These are phyloP conservation scores for Avena sativa DNA, from an alignment of 176 grass and related monocot genomes.

Conservation along the genomic window DNA sequence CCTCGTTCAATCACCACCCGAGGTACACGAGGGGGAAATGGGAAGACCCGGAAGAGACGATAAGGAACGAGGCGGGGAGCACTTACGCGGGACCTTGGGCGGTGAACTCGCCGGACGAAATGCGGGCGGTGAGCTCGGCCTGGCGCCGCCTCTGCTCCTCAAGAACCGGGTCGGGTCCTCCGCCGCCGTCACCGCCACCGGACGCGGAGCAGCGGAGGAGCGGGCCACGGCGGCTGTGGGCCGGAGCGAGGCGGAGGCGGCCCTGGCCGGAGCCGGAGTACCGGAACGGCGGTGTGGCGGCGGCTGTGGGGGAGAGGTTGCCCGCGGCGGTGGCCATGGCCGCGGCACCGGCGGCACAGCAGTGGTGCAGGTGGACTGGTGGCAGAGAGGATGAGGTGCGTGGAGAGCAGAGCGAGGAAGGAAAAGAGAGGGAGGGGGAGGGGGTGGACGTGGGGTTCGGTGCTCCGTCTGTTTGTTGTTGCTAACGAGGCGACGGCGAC, in stretches of 20 bases:
- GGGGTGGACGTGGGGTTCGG: slow-evolving; percentile 8
- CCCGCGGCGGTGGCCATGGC: slow-evolving; percentile 51
- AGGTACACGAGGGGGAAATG: neutral
- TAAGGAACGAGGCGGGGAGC: too few relatives aligned
- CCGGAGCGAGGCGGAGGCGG: slow-evolving; percentile 24
- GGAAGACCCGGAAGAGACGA: too few relatives aligned
- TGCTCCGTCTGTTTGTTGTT: slow-evolving; percentile 31
- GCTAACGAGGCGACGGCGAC: neutral
- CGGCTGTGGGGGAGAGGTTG: neutral
- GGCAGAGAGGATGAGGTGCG: slow-evolving; percentile 7
- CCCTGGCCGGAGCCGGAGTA: slow-evolving; percentile 14
- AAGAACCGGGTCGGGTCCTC: slow-evolving; percentile 46
- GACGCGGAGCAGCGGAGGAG: slow-evolving; percentile 62
- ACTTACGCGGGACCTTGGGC: slow-evolving; percentile 62
- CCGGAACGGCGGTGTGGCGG: slow-evolving; percentile 35
- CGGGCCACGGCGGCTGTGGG: slow-evolving; percentile 13
- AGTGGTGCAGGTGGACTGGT: slow-evolving; percentile 20
- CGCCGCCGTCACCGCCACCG: slow-evolving; percentile 33
- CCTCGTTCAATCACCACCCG: neutral
- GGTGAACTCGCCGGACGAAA: slow-evolving; percentile 96
- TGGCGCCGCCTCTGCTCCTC: slow-evolving; percentile 63
- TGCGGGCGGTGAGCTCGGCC: slow-evolving; percentile 76
- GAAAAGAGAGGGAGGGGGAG: neutral
- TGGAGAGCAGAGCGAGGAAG: neutral
- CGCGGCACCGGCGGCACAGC: neutral